Conservation (phyloP, 1,284 basidiomycete genomes). For the Ceratobasidium theobromae region DNA sequence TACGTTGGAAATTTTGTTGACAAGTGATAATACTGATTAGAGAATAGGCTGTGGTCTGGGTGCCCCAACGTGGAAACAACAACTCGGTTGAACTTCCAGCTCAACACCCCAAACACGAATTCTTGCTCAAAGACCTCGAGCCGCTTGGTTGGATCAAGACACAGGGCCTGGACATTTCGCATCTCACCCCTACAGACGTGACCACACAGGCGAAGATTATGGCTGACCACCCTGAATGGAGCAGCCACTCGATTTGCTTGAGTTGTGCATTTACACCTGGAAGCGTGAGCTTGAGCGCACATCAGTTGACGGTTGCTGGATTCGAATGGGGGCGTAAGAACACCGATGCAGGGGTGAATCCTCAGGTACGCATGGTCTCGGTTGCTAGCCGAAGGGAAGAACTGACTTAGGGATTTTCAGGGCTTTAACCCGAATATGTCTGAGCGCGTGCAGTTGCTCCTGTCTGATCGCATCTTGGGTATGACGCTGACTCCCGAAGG, state of each 20-base stretch:
- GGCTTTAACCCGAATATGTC: slow-evolving; percentile 99
- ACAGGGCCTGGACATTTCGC: slow-evolving; percentile 88
- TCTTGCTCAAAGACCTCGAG: slow-evolving; percentile 91
- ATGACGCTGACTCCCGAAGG: slow-evolving; percentile 92
- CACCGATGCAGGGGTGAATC: slow-evolving; percentile 79
- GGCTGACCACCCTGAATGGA: slow-evolving; percentile 94
- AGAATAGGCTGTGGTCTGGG: slow-evolving; percentile 79
- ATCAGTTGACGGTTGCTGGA: slow-evolving; percentile 84
- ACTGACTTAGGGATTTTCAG: slow-evolving; percentile 40
- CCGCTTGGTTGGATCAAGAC: slow-evolving; percentile 99
- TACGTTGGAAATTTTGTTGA: slow-evolving; percentile 36
- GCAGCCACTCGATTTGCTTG: slow-evolving; percentile 90
- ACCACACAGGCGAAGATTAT: slow-evolving; percentile 95
- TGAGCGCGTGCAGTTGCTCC: slow-evolving; percentile 89
- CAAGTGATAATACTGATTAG: slow-evolving; percentile 21
- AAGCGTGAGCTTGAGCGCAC: slow-evolving; percentile 92
- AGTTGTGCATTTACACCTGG: slow-evolving; percentile 97
- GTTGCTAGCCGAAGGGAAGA: slow-evolving; percentile 1
- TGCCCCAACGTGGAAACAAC: slow-evolving; percentile 95
- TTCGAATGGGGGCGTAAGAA: slow-evolving; percentile 99
- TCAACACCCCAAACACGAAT: slow-evolving; percentile 89
- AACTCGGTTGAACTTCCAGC: slow-evolving; percentile 86
- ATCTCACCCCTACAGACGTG: slow-evolving; percentile 92
- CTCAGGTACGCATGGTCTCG: slow-evolving; percentile 53
- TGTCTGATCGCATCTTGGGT: slow-evolving; percentile 91